Percentiles rank a stretch among this genome's conserved stretches.
These are phyloP conservation scores for Ceratocystis huliohia DNA, from an alignment of 2,329 filamentous ascomycete species.

Conservation along the genomic window DNA sequence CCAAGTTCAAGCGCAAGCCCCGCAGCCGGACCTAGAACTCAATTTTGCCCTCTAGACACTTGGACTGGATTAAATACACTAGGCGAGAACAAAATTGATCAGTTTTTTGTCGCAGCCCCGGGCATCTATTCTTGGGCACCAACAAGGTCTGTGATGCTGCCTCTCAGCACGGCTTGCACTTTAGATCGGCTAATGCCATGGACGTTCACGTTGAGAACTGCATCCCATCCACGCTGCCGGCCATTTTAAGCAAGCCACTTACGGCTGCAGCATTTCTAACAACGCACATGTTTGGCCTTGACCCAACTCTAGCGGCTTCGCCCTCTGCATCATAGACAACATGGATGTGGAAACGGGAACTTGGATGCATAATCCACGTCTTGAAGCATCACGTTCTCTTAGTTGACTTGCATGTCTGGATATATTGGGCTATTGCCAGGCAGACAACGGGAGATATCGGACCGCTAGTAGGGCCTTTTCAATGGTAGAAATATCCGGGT, in stretches of 20 bases:
- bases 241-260: not conserved
- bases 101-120: not conserved
- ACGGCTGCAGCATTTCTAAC: not conserved
- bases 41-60: not conserved
- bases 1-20: constrained; percentile 3
- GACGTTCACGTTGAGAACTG: not conserved
- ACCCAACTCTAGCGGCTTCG: not conserved
- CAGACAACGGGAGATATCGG: not conserved
- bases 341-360: not conserved
- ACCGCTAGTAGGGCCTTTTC: not conserved
- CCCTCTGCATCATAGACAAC: not conserved
- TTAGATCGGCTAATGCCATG: too few species aligned
- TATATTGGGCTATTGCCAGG: not conserved
- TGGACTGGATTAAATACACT: not conserved
- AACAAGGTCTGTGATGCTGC: not conserved
- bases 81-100: not conserved
- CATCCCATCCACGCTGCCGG: not conserved
- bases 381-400: not conserved
- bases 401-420: not conserved
- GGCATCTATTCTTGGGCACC: constrained; percentile 11
- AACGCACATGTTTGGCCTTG: not conserved
- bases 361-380: not conserved
- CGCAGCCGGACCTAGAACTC: not conserved
- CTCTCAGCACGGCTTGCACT: not conserved
- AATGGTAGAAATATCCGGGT: not conserved